Conservation (phyloP, 2,329 filamentous ascomycete species). For the Ophiostoma sp. region DNA sequence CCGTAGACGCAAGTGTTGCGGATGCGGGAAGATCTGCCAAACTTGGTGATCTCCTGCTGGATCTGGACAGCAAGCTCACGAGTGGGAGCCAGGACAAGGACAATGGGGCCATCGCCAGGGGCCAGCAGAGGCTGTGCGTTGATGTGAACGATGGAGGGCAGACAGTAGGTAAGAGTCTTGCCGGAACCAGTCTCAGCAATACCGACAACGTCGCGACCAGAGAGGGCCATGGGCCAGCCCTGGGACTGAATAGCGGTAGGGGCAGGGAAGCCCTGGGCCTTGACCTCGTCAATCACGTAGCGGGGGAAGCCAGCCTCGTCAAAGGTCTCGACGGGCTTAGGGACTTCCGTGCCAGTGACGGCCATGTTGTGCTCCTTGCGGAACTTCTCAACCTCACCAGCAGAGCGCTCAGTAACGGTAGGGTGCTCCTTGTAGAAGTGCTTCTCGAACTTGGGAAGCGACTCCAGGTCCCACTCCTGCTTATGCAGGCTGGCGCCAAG, state of each 20-base stretch:
- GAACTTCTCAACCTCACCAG: slow-evolving; percentile 80
- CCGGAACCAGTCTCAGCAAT: slow-evolving; percentile 98
- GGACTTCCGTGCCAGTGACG: slow-evolving; percentile 72
- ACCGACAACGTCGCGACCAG: slow-evolving; percentile 95
- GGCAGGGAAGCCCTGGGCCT: slow-evolving; percentile 89
- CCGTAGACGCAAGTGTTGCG: slow-evolving; percentile 99
- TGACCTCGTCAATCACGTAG: slow-evolving; percentile 98
- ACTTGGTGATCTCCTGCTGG: slow-evolving; percentile 97
- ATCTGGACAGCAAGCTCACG: slow-evolving; percentile 98
- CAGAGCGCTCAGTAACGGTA: slow-evolving; percentile 66
- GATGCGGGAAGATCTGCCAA: slow-evolving; percentile 94
- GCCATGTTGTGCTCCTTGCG: slow-evolving; percentile 80
- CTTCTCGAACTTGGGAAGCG: slow-evolving; percentile 96
- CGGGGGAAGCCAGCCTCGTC: slow-evolving; percentile 95
- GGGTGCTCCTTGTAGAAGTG: slow-evolving; percentile 97
- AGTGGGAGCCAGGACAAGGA: slow-evolving; percentile 90
- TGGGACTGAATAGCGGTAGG: slow-evolving; percentile 97
- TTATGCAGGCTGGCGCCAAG: slow-evolving; percentile 83
- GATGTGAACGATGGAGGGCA: slow-evolving; percentile 98
- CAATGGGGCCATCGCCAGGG: slow-evolving; percentile 92
- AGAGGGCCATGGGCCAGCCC: slow-evolving; percentile 98
- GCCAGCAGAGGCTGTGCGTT: slow-evolving; percentile 96
- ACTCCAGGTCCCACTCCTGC: slow-evolving; percentile 72
- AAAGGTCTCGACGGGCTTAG: slow-evolving; percentile 92
- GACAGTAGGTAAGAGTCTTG: slow-evolving; percentile 97